These are phyloP conservation scores for Pichia ethanolica DNA, from an alignment of 805 yeast genomes.

Conservation along the genomic window DNA sequence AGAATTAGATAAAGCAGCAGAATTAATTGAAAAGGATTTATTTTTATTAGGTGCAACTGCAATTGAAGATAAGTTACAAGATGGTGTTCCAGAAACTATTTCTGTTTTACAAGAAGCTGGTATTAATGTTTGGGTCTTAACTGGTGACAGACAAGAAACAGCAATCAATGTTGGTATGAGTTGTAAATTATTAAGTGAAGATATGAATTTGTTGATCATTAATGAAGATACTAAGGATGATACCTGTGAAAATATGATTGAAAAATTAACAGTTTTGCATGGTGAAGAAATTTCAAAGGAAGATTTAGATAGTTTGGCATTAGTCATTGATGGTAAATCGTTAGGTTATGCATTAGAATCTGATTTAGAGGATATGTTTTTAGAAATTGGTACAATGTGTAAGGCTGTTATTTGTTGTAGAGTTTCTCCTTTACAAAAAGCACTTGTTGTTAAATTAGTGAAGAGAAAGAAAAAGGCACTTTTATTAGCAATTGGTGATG, in stretches of 20 bases:
- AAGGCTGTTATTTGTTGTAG: conserved; percentile 97
- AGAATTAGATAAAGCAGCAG: conserved; percentile 83
- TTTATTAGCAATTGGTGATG: conserved; percentile 92
- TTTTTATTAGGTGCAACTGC: conserved; percentile 94
- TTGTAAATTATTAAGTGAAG: conserved; percentile 88
- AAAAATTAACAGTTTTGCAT: conserved; percentile 67
- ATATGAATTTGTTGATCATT: conserved; percentile 85
- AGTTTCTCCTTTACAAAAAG: conserved; percentile 95
- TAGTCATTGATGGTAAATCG: conserved; percentile 92
- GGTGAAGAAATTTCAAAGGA: conserved; percentile 59
- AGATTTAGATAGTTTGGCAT: conserved; percentile 73
- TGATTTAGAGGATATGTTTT: conserved; percentile 67
- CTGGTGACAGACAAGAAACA: conserved; percentile 98
- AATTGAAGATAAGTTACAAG: conserved; percentile 94
- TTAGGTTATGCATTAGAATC: conserved; percentile 78
- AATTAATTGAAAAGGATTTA: conserved; percentile 71
- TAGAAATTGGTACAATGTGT: conserved; percentile 78
- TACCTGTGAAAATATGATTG: conserved; percentile 63
- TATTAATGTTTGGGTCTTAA: conserved; percentile 92
- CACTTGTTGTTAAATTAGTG: conserved; percentile 90
- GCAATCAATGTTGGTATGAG: conserved; percentile 99
- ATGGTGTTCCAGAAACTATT: conserved; percentile 97
- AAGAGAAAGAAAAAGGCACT: conserved; percentile 71
- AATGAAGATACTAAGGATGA: conserved; percentile 80
- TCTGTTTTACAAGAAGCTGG: conserved; percentile 95